Evolutionary conservation across 129 eudicot genomes (phyloP), one percentile per base, ranked within the genome.

Genomic region (Flaveria bidentis): DNA sequence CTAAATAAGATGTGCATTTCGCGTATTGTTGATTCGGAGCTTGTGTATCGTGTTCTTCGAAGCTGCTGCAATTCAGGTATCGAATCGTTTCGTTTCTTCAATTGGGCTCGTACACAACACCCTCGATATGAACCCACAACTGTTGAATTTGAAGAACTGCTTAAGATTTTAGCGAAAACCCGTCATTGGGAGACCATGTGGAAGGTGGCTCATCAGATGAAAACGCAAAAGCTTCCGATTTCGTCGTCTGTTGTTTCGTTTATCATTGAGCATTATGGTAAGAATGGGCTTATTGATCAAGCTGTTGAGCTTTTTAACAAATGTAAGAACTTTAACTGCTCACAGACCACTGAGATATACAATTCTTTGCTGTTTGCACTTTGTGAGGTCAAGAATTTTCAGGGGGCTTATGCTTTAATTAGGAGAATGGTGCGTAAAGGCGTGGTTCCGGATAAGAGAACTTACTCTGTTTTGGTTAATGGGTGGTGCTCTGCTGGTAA

Each of bases 401-500:
- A 94, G 53, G 99, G 97, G 2, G 96, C 97, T 36, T 91, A 94
- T 86, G 88, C 89, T 10, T 85, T 94, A 82, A 81, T 94, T 55
- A 78, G 97, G 55, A 80, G 97, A 80, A 94, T 94, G 96, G 79
- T 89, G 14, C 82, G 96, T 14, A 91, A 87, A 87, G 93, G 96
- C 53, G 67, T 61, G 20, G 83, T 73, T 22, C 93, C 97, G 1
- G 88, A 94, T 83, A 94, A 91, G 84, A 85, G 81, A 84, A 94
- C 96, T 2, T 94, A 94, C 53, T 83, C 92, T 6, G 85, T 89
- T 69, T 91, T 94, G 51, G 96, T 91, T 1, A 91, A 89, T 13
- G 97, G 91, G 22, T 94, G 99, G 99, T 94, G 99, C 70, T 84
- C 89, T n/a, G 89, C 93, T 0, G 99, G 99, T 13, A 94, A 94